These are phyloP conservation scores for Bretschneidera sinensis DNA, from an alignment of 345 rosid genomes.

Conservation along the genomic window DNA sequence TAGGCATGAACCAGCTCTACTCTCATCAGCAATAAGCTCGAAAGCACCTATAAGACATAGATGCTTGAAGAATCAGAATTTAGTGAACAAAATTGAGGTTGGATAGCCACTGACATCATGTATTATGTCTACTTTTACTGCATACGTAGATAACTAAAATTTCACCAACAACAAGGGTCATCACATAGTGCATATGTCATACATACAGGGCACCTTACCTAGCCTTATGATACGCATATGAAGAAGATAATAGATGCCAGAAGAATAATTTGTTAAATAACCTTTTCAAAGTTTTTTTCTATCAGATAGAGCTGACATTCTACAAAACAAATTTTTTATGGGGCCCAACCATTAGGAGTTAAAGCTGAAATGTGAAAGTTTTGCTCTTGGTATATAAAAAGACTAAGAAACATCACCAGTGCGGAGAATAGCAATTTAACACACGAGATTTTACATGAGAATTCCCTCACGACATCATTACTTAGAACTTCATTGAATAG, in stretches of 20 bases:
- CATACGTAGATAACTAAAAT: too few relatives aligned
- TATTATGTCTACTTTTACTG: too few relatives aligned
- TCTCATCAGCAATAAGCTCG: conserved; percentile 80
- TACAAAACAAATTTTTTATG: background rate
- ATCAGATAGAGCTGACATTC: background rate
- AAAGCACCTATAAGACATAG: conserved; percentile 56
- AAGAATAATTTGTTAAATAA: too few relatives aligned
- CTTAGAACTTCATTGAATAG: background rate
- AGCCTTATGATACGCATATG: background rate
- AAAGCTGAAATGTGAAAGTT: background rate
- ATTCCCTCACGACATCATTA: too few relatives aligned
- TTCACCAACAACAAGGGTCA: too few relatives aligned
- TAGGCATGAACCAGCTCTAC: conserved; percentile 81
- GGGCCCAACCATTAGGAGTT: background rate
- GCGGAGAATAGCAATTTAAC: too few relatives aligned
- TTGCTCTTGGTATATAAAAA: background rate
- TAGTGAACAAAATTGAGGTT: too few relatives aligned
- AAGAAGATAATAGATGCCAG: background rate
- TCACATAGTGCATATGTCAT: too few relatives aligned
- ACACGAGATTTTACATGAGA: too few relatives aligned
- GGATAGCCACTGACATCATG: too few relatives aligned
- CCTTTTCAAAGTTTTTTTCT: background rate
- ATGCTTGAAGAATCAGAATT: conserved; percentile 10
- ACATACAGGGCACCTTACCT: too few relatives aligned
- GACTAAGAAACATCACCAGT: too few relatives aligned